phyloP scores from a whole-genome alignment of 2,329 filamentous ascomycete genomes.

The Fusarium tricinctum region DNA sequence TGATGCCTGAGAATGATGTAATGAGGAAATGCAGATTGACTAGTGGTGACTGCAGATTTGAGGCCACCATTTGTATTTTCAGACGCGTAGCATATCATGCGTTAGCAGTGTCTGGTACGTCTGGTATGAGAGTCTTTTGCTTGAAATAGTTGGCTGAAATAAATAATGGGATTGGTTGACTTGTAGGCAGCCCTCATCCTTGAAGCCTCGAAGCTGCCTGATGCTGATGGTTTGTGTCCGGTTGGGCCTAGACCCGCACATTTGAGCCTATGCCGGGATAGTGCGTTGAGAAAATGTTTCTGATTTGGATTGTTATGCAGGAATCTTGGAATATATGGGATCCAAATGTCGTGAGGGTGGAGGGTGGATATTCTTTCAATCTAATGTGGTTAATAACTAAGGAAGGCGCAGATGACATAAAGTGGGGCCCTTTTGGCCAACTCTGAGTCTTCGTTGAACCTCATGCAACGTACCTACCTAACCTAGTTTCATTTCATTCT shows the following conservation, averaged over 20 bases:
- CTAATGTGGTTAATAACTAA: too few species aligned
- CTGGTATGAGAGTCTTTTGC: neutral
- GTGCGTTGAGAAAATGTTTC: too few species aligned
- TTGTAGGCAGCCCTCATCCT: neutral
- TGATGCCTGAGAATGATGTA: neutral
- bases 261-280: too few species aligned
- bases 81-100: neutral
- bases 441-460: conserved; percentile 7
- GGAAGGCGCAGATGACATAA: neutral
- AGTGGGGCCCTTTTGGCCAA: conserved; percentile 1
- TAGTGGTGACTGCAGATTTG: neutral
- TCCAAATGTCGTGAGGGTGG: too few species aligned
- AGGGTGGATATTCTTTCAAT: too few species aligned
- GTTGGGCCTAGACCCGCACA: too few species aligned
- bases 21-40: neutral
- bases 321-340: too few species aligned
- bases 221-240: too few species aligned
- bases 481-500: neutral
- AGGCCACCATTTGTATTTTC: conserved; percentile 10
- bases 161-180: neutral
- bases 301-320: too few species aligned
- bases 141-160: conserved; percentile 9
- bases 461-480: neutral
- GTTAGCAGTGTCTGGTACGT: neutral
- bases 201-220: too few species aligned